Conservation (phyloP, 2,329 filamentous ascomycete species). For the Fusarium acutatum region DNA sequence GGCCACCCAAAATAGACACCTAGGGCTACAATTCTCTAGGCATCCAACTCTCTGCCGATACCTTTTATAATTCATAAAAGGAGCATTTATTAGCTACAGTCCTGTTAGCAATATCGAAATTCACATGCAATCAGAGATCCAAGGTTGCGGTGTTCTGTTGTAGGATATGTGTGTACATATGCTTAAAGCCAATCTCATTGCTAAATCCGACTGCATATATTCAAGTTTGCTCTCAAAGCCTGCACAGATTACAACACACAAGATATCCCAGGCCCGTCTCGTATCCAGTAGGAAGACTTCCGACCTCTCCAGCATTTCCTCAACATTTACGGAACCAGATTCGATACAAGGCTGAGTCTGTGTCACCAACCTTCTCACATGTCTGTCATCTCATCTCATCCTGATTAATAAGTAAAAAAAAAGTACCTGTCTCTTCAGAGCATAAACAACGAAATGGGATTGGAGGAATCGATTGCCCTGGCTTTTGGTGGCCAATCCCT, state of each 20-base stretch:
- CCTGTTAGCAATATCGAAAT: background rate
- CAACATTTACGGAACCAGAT: background rate
- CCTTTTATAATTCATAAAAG: background rate
- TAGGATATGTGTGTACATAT: background rate
- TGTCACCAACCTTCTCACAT: constrained; percentile 17
- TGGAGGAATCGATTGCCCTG: constrained; percentile 27
- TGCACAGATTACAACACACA: background rate
- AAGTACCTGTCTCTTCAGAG: constrained; percentile 5
- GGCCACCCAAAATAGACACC: background rate
- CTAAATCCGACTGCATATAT: background rate
- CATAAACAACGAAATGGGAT: constrained; percentile 15
- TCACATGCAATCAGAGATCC: background rate
- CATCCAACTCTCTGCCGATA: background rate
- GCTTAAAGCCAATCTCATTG: background rate
- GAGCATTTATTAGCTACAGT: background rate
- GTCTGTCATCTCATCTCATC: constrained; percentile 12
- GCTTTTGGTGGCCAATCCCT: constrained; percentile 33
- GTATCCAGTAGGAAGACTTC: constrained; percentile 30
- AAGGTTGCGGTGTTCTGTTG: background rate
- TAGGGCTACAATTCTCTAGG: background rate
- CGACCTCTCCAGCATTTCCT: constrained; percentile 13
- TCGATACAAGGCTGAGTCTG: constrained; percentile 30
- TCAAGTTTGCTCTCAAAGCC: background rate
- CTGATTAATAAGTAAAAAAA: background rate
- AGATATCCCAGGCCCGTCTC: background rate